phyloP scores from a whole-genome alignment of 495 filamentous ascomycete species.

The Copromyces sp. region DNA sequence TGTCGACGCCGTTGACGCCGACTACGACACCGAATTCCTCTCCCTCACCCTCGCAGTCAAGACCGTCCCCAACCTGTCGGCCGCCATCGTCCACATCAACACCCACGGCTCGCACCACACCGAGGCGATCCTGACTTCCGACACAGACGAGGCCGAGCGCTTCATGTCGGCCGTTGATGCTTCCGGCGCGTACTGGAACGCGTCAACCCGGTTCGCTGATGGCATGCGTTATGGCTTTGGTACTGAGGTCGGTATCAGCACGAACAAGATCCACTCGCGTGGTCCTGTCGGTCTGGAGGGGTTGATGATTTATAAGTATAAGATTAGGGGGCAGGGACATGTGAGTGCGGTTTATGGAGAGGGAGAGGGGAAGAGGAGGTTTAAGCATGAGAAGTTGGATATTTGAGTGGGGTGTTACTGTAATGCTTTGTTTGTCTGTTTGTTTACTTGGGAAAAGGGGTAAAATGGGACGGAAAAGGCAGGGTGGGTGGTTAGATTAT shows the following conservation, averaged over 20 bases:
- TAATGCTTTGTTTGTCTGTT: neutral
- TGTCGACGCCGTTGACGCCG: slow-evolving; percentile 51
- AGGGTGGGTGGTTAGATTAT: neutral
- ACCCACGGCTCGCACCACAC: slow-evolving; percentile 88
- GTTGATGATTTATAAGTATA: slow-evolving; percentile 93
- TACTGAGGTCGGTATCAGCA: slow-evolving; percentile 95
- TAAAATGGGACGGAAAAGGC: neutral
- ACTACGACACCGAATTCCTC: slow-evolving; percentile 87
- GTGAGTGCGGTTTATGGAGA: slow-evolving; percentile 62
- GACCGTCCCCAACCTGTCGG: slow-evolving; percentile 53
- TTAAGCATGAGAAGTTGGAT: slow-evolving; percentile 55
- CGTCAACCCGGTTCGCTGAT: slow-evolving; percentile 87
- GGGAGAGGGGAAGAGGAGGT: slow-evolving; percentile 53
- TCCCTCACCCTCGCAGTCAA: slow-evolving; percentile 78
- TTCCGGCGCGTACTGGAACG: slow-evolving; percentile 94
- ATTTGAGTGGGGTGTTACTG: slow-evolving; percentile 8
- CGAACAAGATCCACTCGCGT: slow-evolving; percentile 93
- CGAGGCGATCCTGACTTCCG: slow-evolving; percentile 75
- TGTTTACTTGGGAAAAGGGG: neutral
- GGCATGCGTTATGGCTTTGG: slow-evolving; percentile 97
- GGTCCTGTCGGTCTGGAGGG: slow-evolving; percentile 93
- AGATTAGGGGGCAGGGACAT: slow-evolving; percentile 73
- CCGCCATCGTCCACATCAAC: slow-evolving; percentile 85
- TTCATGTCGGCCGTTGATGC: slow-evolving; percentile 85
- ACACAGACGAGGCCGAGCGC: slow-evolving; percentile 50